Evolutionary conservation across 2,329 filamentous ascomycete species (phyloP).

Genomic region (Zasmidium cellare): DNA sequence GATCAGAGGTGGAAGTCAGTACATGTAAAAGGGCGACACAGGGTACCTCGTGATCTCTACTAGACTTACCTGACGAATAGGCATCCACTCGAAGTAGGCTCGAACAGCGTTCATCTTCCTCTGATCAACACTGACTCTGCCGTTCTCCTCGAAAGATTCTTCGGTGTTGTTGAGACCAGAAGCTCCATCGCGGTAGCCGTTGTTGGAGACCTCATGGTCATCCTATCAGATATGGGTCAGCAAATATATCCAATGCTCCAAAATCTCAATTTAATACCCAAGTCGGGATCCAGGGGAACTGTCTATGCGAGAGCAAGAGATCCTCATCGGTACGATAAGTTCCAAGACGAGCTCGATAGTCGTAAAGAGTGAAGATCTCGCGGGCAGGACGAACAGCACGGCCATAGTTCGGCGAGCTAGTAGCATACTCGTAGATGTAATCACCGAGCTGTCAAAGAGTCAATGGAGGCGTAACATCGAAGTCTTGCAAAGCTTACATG

Average conservation of each 20-base stretch:
- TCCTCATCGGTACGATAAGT: constrained; percentile 44
- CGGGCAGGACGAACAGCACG: constrained; percentile 34
- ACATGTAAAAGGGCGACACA: too few species aligned
- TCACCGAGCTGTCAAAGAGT: constrained; percentile 35
- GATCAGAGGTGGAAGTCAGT: too few species aligned
- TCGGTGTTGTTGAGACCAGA: constrained; percentile 46
- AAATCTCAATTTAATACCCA: too few species aligned
- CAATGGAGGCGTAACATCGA: constrained; percentile 10
- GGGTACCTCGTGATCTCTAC: too few species aligned
- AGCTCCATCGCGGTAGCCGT: constrained; percentile 42
- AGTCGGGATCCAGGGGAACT: constrained; percentile 46
- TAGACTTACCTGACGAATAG: constrained; percentile 36
- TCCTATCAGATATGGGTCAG: too few species aligned
- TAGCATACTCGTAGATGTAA: constrained; percentile 46
- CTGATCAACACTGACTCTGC: constrained; percentile 44
- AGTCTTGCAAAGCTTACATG: constrained; percentile 13
- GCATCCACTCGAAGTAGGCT: constrained; percentile 48
- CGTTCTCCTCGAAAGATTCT: constrained; percentile 40
- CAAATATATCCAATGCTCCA: too few species aligned
- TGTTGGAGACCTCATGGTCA: constrained; percentile 42
- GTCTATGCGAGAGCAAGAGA: constrained; percentile 39
- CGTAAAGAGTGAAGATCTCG: constrained; percentile 44
- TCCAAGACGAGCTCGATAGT: constrained; percentile 45
- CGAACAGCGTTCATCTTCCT: constrained; percentile 50
- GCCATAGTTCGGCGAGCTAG: constrained; percentile 30